phyloP scores from a whole-genome alignment of 805 yeast genomes.

The Candida sphagnicola region DNA sequence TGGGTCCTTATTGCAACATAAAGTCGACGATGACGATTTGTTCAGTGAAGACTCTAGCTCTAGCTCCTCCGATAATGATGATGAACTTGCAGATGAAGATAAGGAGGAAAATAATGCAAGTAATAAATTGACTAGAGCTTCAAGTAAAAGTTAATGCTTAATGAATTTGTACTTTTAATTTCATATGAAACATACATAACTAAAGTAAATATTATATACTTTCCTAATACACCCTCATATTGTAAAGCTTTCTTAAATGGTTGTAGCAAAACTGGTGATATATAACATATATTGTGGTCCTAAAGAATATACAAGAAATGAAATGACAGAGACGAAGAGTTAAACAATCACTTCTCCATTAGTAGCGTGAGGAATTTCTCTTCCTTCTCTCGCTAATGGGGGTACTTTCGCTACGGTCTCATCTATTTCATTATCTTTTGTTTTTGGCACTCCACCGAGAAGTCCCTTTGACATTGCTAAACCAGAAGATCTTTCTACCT shows the following conservation, averaged over 20 bases:
- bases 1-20: constrained; percentile 16
- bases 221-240: background rate
- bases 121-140: constrained; percentile 35
- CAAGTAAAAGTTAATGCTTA: constrained; percentile 31
- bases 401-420: constrained; percentile 26
- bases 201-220: background rate
- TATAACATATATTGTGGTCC: background rate
- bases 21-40: constrained; percentile 18
- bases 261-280: background rate
- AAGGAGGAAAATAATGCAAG: constrained; percentile 19
- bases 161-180: constrained; percentile 5
- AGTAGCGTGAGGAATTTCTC: constrained; percentile 11
- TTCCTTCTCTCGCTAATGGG: constrained; percentile 35
- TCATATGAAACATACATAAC: background rate
- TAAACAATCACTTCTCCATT: constrained; percentile 7
- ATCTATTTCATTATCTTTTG: constrained; percentile 27
- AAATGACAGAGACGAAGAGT: background rate
- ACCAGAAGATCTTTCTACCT: constrained; percentile 68
- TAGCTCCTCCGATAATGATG: constrained; percentile 28
- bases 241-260: background rate
- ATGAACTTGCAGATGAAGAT: constrained; percentile 29
- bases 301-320: background rate
- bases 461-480: constrained; percentile 90
- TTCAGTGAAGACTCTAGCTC: constrained; percentile 29
- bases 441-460: constrained; percentile 83